phyloP scores from a whole-genome alignment of 2,329 filamentous ascomycete species.

The Colletotrichum salicis region DNA sequence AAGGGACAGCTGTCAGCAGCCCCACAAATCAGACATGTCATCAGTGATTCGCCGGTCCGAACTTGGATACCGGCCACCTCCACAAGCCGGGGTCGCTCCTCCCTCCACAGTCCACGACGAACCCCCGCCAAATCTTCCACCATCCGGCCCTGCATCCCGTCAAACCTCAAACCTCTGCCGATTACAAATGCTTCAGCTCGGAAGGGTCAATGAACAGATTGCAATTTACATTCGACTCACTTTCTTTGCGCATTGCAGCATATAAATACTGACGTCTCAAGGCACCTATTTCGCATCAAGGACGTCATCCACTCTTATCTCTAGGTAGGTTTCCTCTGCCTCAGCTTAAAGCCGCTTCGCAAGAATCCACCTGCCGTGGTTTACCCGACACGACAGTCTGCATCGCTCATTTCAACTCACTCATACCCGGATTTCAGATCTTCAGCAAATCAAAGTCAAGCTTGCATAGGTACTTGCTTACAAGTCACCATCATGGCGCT shows the following conservation, averaged over 20 bases:
- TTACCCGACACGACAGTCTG: neutral
- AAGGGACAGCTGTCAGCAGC: slow-evolving; percentile 8
- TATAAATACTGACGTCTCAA: neutral
- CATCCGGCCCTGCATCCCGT: neutral
- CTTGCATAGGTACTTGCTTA: neutral
- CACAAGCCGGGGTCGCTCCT: slow-evolving; percentile 20
- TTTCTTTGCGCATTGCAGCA: neutral
- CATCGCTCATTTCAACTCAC: neutral
- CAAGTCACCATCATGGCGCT: slow-evolving; percentile 45
- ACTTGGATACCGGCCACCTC: slow-evolving; percentile 22
- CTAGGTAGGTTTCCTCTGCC: neutral
- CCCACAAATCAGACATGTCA: neutral
- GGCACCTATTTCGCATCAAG: neutral
- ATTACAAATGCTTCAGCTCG: neutral
- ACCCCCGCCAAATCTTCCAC: slow-evolving; percentile 17
- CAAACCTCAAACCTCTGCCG: neutral
- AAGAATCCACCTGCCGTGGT: neutral
- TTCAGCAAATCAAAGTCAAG: neutral
- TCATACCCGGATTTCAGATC: neutral
- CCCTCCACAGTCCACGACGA: slow-evolving; percentile 1
- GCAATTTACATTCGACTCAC: neutral
- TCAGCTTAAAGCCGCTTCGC: neutral
- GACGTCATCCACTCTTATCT: neutral
- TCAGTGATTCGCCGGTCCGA: slow-evolving; percentile 24
- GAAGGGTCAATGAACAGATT: neutral